Percentiles rank a stretch among this genome's conserved stretches.
Evolutionary conservation across 164 flowering plant species (phyloP).

Genomic region (Berberis vulgaris): DNA sequence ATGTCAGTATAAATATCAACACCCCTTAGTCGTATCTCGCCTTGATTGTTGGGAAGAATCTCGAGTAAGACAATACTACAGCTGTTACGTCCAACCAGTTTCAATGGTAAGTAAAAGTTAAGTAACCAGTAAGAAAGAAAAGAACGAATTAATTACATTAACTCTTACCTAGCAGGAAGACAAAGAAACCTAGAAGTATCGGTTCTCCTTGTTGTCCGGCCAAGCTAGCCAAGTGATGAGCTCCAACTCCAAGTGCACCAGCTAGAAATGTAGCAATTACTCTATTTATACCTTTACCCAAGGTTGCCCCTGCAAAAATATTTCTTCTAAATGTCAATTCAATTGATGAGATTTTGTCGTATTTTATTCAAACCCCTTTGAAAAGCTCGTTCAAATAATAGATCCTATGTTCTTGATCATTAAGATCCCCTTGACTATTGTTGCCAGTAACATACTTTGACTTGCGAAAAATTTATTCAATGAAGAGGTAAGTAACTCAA

Average conservation of each 20-base stretch:
- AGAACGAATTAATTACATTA: background rate
- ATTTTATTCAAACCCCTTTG: too few species aligned
- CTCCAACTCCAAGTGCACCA: slow-evolving; percentile 62
- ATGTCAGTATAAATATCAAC: slow-evolving; percentile 66
- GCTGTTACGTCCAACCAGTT: slow-evolving; percentile 25
- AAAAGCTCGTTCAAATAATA: too few species aligned
- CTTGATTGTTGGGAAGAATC: slow-evolving; percentile 63
- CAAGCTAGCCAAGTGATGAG: slow-evolving; percentile 45
- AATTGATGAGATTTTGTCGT: too few species aligned
- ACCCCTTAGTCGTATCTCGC: slow-evolving; percentile 74
- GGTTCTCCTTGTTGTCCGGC: slow-evolving; percentile 54
- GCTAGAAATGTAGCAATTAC: slow-evolving; percentile 62
- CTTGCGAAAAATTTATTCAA: too few species aligned
- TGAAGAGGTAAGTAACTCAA: too few species aligned
- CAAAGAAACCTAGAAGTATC: slow-evolving; percentile 47
- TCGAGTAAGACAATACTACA: slow-evolving; percentile 38
- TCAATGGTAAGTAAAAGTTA: too few species aligned
- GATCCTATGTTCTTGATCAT: too few species aligned
- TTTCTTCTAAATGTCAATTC: too few species aligned
- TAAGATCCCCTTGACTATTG: too few species aligned
- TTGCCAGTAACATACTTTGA: too few species aligned
- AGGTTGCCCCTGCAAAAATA: slow-evolving; percentile 50
- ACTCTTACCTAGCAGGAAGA: slow-evolving; percentile 50
- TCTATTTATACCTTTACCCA: slow-evolving; percentile 55
- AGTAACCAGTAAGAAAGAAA: too few species aligned